Conservation (phyloP, 2,329 filamentous ascomycete genomes). For the Botrytis porri region DNA sequence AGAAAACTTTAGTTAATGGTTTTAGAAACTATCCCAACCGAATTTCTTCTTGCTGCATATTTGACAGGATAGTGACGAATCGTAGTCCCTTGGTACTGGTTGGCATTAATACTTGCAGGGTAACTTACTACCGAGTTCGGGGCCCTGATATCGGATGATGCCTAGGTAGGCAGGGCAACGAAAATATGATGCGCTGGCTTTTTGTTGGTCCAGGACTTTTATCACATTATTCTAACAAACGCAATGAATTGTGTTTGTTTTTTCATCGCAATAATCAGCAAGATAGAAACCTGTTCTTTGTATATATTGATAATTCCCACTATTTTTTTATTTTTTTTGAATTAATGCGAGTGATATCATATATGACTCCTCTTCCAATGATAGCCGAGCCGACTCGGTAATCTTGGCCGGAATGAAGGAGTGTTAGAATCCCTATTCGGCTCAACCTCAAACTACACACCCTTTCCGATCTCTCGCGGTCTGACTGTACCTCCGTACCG, state of each 20-base stretch:
- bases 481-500: neutral
- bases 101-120: neutral
- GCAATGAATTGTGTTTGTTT: neutral
- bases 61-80: neutral
- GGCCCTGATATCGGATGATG: neutral
- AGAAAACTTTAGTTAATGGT: neutral
- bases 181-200: neutral
- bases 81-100: neutral
- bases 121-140: neutral
- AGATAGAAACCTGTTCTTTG: neutral
- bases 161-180: neutral
- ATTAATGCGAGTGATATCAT: neutral
- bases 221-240: neutral
- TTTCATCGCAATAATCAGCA: neutral
- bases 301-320: neutral
- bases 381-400: neutral
- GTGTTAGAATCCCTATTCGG: neutral
- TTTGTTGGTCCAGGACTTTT: neutral
- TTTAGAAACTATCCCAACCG: neutral
- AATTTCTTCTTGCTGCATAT: neutral
- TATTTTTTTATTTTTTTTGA: no score
- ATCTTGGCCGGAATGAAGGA: neutral
- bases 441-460: neutral
- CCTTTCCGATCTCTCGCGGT: neutral
- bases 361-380: neutral